phyloP scores from a whole-genome alignment of 805 yeast genomes.

The Barnettozyma wickerhamii region DNA sequence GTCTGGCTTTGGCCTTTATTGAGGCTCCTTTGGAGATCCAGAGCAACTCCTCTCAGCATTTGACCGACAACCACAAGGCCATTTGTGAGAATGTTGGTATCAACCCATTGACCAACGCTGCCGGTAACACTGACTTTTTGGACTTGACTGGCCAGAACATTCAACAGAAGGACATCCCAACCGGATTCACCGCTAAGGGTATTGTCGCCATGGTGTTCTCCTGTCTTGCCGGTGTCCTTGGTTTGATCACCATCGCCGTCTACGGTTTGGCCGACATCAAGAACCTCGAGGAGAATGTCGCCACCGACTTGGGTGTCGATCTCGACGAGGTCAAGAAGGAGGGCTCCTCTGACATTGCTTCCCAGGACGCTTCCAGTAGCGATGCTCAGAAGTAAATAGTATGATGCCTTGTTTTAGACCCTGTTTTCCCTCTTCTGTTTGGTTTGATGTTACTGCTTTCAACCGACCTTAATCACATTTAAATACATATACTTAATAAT shows the following conservation, averaged over 20 bases:
- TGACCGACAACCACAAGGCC: conserved; percentile 56
- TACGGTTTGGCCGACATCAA: conserved; percentile 86
- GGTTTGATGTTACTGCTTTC: too few relatives aligned
- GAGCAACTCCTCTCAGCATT: conserved; percentile 43
- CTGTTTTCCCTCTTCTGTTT: too few relatives aligned
- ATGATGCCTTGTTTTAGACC: too few relatives aligned
- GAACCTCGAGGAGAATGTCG: conserved; percentile 59
- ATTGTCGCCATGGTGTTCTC: conserved; percentile 92
- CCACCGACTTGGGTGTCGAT: conserved; percentile 19
- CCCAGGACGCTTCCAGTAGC: background rate
- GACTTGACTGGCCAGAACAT: conserved; percentile 73
- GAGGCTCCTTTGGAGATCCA: conserved; percentile 81
- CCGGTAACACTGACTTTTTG: conserved; percentile 65
- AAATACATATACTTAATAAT: too few relatives aligned
- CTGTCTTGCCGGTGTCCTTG: conserved; percentile 77
- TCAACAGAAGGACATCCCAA: conserved; percentile 65
- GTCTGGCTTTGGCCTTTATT: conserved; percentile 72
- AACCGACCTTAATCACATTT: too few relatives aligned
- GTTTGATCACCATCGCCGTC: conserved; percentile 67
- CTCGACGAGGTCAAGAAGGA: conserved; percentile 11
- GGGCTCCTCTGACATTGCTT: background rate
- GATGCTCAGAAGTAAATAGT: too few relatives aligned
- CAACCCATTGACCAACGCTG: conserved; percentile 76
- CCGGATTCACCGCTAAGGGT: conserved; percentile 93
- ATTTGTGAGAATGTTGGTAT: conserved; percentile 59